Percentiles rank a stretch among this genome's conserved stretches.
These are phyloP conservation scores for Mrakia gelida DNA, from an alignment of 768 basidiomycete species.

Conservation along the genomic window DNA sequence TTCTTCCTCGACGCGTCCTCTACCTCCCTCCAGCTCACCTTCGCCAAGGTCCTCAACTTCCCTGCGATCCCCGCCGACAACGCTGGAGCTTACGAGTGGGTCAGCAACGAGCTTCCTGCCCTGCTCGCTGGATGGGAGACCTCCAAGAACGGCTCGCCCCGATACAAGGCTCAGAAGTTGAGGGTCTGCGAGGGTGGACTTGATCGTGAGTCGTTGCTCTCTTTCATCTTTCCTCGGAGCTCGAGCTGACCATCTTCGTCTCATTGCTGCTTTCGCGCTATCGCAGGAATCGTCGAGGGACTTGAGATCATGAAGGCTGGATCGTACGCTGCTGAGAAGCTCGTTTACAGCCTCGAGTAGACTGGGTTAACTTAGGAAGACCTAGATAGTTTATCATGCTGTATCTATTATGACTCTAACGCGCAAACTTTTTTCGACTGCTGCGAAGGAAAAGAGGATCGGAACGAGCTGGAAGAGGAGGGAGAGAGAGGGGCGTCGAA, in stretches of 20 bases:
- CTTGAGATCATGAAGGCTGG: slow-evolving; percentile 15
- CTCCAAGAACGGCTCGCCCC: not conserved
- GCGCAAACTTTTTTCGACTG: not conserved
- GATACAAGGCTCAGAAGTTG: slow-evolving; percentile 15
- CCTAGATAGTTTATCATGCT: not conserved
- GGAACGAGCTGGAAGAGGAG: not conserved
- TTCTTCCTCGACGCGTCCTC: not conserved
- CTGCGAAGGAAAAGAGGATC: not conserved
- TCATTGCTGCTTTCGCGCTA: not conserved
- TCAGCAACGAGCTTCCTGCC: slow-evolving; percentile 14
- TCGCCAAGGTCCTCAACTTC: slow-evolving; percentile 19
- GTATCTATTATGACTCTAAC: slow-evolving; percentile 1
- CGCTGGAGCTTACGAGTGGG: not conserved
- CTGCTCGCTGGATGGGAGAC: slow-evolving; percentile 1
- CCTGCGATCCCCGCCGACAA: slow-evolving; percentile 20
- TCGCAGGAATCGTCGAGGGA: slow-evolving; percentile 5
- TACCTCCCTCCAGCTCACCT: not conserved
- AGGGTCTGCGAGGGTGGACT: not conserved
- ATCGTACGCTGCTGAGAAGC: slow-evolving; percentile 8
- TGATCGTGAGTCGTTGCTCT: not conserved
- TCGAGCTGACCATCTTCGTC: no score
- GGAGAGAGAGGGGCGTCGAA: not conserved
- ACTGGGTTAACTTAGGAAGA: not conserved
- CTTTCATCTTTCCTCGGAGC: not conserved
- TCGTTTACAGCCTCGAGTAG: slow-evolving; percentile 14